Evolutionary conservation across 2,329 filamentous ascomycete species (phyloP), one percentile per base, ranked within the genome.

Genomic region (Pseudonectria buxi): DNA sequence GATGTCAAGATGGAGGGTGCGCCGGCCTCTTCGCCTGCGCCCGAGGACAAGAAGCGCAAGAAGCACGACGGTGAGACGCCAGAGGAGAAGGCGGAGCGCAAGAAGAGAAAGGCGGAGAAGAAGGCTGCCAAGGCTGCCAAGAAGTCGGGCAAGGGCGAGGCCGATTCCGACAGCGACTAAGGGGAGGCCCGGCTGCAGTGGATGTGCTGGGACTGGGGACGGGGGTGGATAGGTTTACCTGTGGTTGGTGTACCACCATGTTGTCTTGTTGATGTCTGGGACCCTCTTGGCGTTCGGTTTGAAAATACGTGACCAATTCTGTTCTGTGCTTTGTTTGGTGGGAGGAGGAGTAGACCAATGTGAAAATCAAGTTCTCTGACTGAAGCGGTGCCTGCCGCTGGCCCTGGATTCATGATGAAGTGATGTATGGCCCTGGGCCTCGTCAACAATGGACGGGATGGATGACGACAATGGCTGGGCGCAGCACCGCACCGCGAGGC

Each of bases 1-100:
- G 64, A 68, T 33, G 56, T 57, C 32, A 55, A 57, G 38, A 56
- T 58, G 55, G 51, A 56, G 28, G 47, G 49, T 33, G 55, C 59
- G 25, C 55, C 59, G 27, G 52, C 65, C 22, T 55, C 62, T 7
- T 55, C 61, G 7, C 49, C 63, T 24, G 55, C 61, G 6, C 45
- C 63, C 25, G 61, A 78, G 33, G 68, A 53, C 65, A 83, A 76
- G 61, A 74, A 79, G 64, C 80, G 82, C 67, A 87, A 87, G 74
- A 92, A 88, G 73, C 82, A 86, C 59, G 81, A 86, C 25, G 82
- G 83, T 54, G 81, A 87, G 67, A 82, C 78, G 12, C 64, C 78
- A 16, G 81, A 86, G 56, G 79, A 81, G 61, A 77, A 75, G 64
- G 73, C 72, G 5, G 72, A 75, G 63, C 69, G 72, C 46, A 76